These are phyloP conservation scores for Lichtheimia hyalospora DNA, from an alignment of 371 early-diverging fungal species.

Conservation along the genomic window DNA sequence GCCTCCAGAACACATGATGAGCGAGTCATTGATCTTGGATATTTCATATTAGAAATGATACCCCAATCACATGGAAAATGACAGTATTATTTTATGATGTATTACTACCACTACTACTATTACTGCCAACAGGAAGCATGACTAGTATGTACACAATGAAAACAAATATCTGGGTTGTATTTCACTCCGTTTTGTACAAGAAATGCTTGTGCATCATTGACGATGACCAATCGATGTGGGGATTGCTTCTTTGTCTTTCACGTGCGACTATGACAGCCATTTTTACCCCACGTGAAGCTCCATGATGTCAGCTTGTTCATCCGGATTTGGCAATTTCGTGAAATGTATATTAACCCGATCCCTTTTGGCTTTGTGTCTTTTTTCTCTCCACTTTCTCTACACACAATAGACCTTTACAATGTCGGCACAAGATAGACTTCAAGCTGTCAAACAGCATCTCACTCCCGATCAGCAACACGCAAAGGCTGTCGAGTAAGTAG, in stretches of 20 bases:
- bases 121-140: no score
- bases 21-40: no score
- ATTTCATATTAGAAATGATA: no score
- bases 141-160: no score
- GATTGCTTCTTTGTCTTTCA: background rate
- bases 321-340: background rate
- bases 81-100: no score
- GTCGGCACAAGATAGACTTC: constrained; percentile 19
- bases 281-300: constrained; percentile 1
- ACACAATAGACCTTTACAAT: background rate
- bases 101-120: background rate
- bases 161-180: background rate
- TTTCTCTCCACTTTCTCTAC: background rate
- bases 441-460: constrained; percentile 30
- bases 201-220: background rate
- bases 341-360: constrained; percentile 1
- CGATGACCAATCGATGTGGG: constrained; percentile 1
- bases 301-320: constrained; percentile 2
- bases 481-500: constrained; percentile 29
- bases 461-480: constrained; percentile 25
- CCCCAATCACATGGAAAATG: background rate
- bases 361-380: background rate
- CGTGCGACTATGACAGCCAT: background rate
- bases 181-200: background rate
- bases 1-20: no score